Conservation (phyloP, 148 eudicot genomes). For the Nepenthes mirabilis region DNA sequence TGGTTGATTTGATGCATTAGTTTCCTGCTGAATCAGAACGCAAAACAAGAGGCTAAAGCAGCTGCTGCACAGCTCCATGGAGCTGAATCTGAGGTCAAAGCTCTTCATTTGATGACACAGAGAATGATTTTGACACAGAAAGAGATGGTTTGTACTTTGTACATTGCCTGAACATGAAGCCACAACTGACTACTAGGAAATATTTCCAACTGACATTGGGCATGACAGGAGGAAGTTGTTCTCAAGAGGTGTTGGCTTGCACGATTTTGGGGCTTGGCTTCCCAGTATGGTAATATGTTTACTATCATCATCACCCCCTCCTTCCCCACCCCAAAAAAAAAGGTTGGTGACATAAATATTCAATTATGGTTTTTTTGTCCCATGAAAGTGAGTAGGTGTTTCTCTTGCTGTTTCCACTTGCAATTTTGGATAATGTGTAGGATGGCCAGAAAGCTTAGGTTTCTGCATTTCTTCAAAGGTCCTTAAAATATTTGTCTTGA, state of each 20-base stretch:
- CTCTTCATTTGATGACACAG: constrained; percentile 70
- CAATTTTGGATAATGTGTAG: too few species aligned
- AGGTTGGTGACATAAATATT: too few species aligned
- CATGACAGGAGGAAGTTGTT: constrained; percentile 82
- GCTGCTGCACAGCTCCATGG: constrained; percentile 49
- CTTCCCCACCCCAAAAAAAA: not conserved
- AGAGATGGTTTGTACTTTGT: constrained; percentile 52
- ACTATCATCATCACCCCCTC: not conserved
- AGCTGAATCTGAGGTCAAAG: constrained; percentile 60
- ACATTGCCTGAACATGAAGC: not conserved
- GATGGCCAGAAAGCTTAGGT: too few species aligned
- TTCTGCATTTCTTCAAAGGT: too few species aligned
- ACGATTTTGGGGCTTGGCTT: constrained; percentile 88
- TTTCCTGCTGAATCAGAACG: constrained; percentile 31
- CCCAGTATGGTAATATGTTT: constrained; percentile 44
- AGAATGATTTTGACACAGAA: constrained; percentile 78
- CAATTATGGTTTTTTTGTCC: not conserved
- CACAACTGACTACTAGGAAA: constrained; percentile 3
- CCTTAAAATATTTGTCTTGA: too few species aligned
- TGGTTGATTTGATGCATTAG: constrained; percentile 8
- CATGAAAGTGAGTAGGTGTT: too few species aligned
- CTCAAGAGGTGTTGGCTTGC: constrained; percentile 97
- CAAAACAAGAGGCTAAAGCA: constrained; percentile 44
- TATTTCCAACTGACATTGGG: constrained; percentile 7
- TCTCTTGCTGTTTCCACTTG: too few species aligned